Evolutionary conservation across 2,329 filamentous ascomycete species (phyloP), one percentile per base, ranked within the genome.

Genomic region (Aspergillus phoenicis): DNA sequence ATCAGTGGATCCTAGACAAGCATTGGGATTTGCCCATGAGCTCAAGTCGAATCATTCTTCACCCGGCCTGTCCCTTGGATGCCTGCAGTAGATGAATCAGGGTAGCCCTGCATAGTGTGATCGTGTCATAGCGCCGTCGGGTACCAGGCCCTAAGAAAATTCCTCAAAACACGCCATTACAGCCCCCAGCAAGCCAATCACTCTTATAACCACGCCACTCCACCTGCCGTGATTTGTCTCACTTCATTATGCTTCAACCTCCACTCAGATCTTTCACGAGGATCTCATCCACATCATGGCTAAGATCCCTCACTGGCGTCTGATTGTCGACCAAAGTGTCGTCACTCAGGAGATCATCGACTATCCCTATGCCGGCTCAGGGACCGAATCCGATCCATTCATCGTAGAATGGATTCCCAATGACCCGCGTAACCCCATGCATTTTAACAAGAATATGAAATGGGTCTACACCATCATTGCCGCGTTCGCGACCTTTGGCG

Each of bases 391-490:
- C 0, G 78, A 81, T 61, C 79, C 79, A 0, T 81, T 73, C 63
- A 68, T 75, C 17, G 74, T 81, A 11, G 71, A 76, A 57, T 81
- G 75, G 71, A 75, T 81, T 45, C 74, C 77, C 8, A 66, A 76
- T 52, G 80, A 82, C 58, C 75, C 75, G 8, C 71, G 78, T 36
- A 78, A 81, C 53, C 79, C 80, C 4, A 73, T 80, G 67, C 67
- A 68, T 10, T 77, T 75, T 24, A 57, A 68, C 5, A 48, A 53
- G 5, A 41, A 58, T 26, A 73, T 67, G 66, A 81, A 81, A 71
- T 80, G 78, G 76, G 64, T 64, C 2, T 73, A 80, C 38, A 80
- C 78, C 0, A 47, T 75, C 43, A 52, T 77, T 3, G 75, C 76
- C 2, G 75, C 77, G 5, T 62, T 78, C 38, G 72, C 77, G 11